phyloP scores from a whole-genome alignment of 129 eudicot species.

The Flaveria brownii region DNA sequence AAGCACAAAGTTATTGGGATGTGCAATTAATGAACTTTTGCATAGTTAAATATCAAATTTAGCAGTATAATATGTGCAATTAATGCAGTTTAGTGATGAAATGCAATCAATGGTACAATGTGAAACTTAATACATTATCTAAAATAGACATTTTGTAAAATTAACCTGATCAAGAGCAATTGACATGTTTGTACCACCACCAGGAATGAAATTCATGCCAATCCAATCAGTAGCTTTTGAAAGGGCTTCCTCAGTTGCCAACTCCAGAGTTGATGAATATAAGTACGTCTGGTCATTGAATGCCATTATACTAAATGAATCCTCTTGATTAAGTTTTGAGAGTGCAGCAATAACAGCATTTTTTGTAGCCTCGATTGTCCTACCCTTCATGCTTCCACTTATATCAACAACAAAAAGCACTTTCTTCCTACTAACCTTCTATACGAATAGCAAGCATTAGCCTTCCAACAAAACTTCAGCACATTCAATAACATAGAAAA shows the following conservation, averaged over 20 bases:
- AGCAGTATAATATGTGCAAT: background rate
- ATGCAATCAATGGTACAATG: background rate
- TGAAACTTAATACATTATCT: background rate
- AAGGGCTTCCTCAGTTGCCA: conserved; percentile 59
- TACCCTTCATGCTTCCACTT: conserved; percentile 94
- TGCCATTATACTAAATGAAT: conserved; percentile 74
- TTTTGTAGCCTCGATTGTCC: conserved; percentile 78
- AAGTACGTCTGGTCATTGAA: conserved; percentile 63
- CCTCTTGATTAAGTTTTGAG: conserved; percentile 61
- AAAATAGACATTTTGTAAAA: background rate
- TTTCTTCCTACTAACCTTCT: conserved; percentile 67
- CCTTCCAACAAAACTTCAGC: conserved; percentile 7
- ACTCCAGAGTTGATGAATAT: conserved; percentile 64
- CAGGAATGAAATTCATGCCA: conserved; percentile 60
- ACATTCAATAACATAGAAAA: background rate
- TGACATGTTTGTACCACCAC: conserved; percentile 83
- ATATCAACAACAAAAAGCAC: conserved; percentile 80
- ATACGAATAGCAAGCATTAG: conserved; percentile 16
- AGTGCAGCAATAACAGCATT: conserved; percentile 59
- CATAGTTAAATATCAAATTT: background rate
- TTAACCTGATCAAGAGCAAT: conserved; percentile 72
- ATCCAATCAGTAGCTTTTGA: conserved; percentile 74
- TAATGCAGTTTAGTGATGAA: background rate
- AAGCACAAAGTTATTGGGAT: background rate
- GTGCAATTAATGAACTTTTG: background rate